Conservation (phyloP, 495 filamentous ascomycete genomes). For the Penicillium coprophilum region DNA sequence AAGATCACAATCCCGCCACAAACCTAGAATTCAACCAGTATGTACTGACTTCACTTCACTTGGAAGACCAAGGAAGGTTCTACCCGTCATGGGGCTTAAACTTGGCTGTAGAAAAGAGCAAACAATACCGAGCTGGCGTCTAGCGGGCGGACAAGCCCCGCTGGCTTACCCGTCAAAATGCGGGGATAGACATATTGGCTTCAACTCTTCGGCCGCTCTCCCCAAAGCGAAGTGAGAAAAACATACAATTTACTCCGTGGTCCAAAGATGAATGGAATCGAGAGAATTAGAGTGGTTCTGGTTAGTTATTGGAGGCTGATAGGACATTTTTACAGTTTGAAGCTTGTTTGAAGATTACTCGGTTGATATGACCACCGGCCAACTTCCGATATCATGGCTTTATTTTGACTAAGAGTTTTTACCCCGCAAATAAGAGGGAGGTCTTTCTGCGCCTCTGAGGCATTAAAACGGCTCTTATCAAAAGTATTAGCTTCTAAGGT, state of each 20-base stretch:
- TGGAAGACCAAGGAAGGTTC: neutral
- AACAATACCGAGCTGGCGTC: neutral
- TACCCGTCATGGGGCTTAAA: neutral
- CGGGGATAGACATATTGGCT: neutral
- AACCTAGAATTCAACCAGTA: neutral
- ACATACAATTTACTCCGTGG: neutral
- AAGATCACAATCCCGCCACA: neutral
- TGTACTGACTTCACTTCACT: neutral
- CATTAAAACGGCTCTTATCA: constrained; percentile 6
- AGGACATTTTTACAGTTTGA: neutral
- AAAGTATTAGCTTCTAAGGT: constrained; percentile 12
- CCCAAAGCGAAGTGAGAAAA: neutral
- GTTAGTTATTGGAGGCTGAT: neutral
- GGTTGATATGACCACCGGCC: neutral
- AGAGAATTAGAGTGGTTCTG: neutral
- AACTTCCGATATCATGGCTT: neutral
- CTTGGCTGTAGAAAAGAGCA: neutral
- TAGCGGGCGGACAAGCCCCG: neutral
- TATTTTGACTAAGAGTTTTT: neutral
- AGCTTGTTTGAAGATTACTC: neutral
- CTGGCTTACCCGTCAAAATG: neutral
- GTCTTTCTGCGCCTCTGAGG: neutral
- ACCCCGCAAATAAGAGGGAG: neutral
- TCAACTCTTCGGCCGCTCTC: neutral
- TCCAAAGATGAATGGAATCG: neutral